Conservation (phyloP, 345 rosid genomes). For the Murraya koenigii region DNA sequence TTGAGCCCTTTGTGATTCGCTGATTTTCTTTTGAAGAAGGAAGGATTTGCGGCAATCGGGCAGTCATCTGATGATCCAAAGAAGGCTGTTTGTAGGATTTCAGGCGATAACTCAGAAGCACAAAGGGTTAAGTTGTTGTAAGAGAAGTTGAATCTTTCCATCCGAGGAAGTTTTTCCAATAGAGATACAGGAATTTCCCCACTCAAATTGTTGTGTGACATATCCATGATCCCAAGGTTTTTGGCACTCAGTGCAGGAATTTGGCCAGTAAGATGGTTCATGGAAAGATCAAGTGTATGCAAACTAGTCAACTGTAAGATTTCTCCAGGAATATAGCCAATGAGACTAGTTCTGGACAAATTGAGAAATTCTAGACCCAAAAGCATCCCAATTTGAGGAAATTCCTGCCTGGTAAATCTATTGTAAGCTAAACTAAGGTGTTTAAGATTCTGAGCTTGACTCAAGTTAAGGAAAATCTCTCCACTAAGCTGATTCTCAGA, state of each 20-base stretch:
- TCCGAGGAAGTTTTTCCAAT: constrained; percentile 49
- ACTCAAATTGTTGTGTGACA: constrained; percentile 73
- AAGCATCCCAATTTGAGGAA: constrained; percentile 51
- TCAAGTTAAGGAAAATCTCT: constrained; percentile 50
- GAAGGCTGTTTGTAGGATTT: constrained; percentile 50
- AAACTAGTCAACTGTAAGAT: constrained; percentile 47
- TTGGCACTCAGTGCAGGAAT: constrained; percentile 45
- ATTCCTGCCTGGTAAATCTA: constrained; percentile 55
- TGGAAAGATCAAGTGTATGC: constrained; percentile 69
- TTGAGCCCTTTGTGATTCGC: constrained; percentile 44
- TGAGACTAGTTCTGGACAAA: constrained; percentile 64
- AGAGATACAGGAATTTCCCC: constrained; percentile 70
- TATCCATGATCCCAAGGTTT: constrained; percentile 61
- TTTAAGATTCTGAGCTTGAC: constrained; percentile 52
- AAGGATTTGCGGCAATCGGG: constrained; percentile 85
- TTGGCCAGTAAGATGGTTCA: constrained; percentile 61
- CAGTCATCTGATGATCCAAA: constrained; percentile 66
- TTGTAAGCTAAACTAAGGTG: constrained; percentile 79
- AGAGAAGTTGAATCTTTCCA: constrained; percentile 84
- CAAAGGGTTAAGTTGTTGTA: constrained; percentile 86
- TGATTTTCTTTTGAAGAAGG: constrained; percentile 45
- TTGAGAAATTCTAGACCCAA: constrained; percentile 65
- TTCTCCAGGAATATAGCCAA: constrained; percentile 62
- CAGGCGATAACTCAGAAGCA: constrained; percentile 40
- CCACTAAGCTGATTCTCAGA: constrained; percentile 88